These are phyloP conservation scores for Aurantiochytrium sp. DNA, from an alignment of 108 stramenopile genomes.

Conservation along the genomic window DNA sequence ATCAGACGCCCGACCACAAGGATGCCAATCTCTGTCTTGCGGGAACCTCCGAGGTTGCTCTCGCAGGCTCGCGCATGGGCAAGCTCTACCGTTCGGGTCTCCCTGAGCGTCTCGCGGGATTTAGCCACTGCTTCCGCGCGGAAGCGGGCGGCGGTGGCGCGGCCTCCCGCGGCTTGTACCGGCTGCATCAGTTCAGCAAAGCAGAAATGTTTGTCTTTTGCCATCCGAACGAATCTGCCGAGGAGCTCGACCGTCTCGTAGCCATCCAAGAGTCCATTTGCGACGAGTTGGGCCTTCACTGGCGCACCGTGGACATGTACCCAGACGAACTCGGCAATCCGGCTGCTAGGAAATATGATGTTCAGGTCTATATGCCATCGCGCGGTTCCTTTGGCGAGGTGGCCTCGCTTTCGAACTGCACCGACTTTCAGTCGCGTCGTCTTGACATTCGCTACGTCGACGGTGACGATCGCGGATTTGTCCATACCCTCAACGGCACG, in stretches of 20 bases:
- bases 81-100: conserved; percentile 19
- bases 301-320: conserved; percentile 84
- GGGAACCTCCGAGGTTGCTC: conserved; percentile 15
- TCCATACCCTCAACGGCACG: conserved; percentile 95
- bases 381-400: conserved; percentile 83
- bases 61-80: background rate
- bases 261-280: conserved; percentile 73
- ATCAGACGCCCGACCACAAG: background rate
- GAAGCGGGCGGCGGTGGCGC: conserved; percentile 93
- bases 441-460: conserved; percentile 83
- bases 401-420: conserved; percentile 82
- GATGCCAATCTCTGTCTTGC: conserved; percentile 3
- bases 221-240: conserved; percentile 61
- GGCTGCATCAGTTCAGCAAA: conserved; percentile 96
- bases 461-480: conserved; percentile 67
- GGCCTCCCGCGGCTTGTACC: conserved; percentile 87
- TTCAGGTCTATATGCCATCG: conserved; percentile 97
- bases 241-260: conserved; percentile 76
- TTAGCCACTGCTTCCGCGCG: conserved; percentile 92
- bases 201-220: conserved; percentile 93
- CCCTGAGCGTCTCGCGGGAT: conserved; percentile 74
- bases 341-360: conserved; percentile 87
- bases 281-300: conserved; percentile 75
- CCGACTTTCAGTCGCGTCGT: conserved; percentile 92
- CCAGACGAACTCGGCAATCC: conserved; percentile 87